phyloP scores from a whole-genome alignment of 352 stramenopile species.

The Phytophthora quininea region DNA sequence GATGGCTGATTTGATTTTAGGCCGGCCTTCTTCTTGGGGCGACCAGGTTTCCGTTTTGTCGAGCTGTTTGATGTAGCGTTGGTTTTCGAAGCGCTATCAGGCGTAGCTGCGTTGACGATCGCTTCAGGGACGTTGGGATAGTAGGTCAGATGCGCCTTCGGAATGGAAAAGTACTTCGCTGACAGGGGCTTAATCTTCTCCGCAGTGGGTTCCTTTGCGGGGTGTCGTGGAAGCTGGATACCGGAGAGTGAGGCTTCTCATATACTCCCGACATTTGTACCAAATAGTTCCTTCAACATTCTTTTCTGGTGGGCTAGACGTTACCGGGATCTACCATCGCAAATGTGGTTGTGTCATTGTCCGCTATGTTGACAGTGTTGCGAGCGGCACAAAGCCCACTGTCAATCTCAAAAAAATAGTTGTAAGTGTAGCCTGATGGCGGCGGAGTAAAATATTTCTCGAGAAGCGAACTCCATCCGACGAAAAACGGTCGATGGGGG shows the following conservation, averaged over 20 bases:
- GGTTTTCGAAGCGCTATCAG: neutral
- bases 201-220: slow-evolving; percentile 1
- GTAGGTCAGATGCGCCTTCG: neutral
- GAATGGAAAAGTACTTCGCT: slow-evolving; percentile 17
- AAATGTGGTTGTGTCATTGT: slow-evolving; percentile 6
- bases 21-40: neutral
- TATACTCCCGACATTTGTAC: neutral
- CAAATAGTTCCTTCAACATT: slow-evolving; percentile 5
- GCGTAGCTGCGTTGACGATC: neutral
- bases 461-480: slow-evolving; percentile 2
- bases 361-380: slow-evolving; percentile 7
- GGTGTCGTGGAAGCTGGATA: slow-evolving; percentile 7
- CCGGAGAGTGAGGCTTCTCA: slow-evolving; percentile 2
- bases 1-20: neutral
- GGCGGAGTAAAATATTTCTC: slow-evolving; percentile 12
- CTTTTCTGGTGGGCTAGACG: neutral
- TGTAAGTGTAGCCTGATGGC: slow-evolving; percentile 8
- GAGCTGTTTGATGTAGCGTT: neutral
- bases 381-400: slow-evolving; percentile 8
- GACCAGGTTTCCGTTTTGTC: neutral
- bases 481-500: neutral
- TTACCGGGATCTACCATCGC: neutral
- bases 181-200: slow-evolving; percentile 11
- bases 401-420: slow-evolving; percentile 20
- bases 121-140: neutral